Percentiles rank a stretch among this genome's conserved stretches.
These are phyloP conservation scores for Trichoderma arundinaceum DNA, from an alignment of 2,329 filamentous ascomycete genomes.

Conservation along the genomic window DNA sequence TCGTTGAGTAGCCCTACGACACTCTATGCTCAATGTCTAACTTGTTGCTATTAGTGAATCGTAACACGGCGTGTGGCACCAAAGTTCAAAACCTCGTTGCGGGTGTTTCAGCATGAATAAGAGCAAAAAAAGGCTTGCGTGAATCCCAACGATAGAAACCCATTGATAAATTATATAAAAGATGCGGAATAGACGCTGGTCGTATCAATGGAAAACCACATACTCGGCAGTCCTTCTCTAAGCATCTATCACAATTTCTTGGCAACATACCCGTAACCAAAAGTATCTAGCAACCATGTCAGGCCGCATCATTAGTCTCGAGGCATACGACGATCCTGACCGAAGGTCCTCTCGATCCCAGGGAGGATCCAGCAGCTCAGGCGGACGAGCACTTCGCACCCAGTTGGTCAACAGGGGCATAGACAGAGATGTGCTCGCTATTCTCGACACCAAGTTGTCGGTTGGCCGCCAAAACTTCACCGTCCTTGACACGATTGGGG, in stretches of 20 bases:
- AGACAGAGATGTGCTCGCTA: background rate
- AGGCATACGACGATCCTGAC: constrained; percentile 5
- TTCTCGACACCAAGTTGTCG: background rate
- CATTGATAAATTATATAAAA: background rate
- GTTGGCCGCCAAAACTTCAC: constrained; percentile 1
- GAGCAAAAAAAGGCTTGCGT: background rate
- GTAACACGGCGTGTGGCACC: background rate
- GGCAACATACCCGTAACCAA: background rate
- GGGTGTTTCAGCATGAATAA: background rate
- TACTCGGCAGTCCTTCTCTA: background rate
- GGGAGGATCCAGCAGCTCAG: background rate
- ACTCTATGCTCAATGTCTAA: background rate
- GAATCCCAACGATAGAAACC: background rate
- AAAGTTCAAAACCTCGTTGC: background rate
- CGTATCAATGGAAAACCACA: background rate
- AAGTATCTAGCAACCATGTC: background rate
- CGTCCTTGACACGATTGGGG: constrained; percentile 1
- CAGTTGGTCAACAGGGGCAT: background rate
- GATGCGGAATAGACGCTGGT: background rate
- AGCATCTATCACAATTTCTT: background rate
- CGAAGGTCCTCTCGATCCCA: background rate
- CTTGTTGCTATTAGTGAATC: background rate
- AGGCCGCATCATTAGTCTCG: background rate
- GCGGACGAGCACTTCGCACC: background rate
- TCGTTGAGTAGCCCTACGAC: too few species aligned